Percentiles rank a stretch among this genome's conserved stretches.
Conservation (phyloP, 768 basidiomycete genomes). For the Macrolepiota fuliginosa region DNA sequence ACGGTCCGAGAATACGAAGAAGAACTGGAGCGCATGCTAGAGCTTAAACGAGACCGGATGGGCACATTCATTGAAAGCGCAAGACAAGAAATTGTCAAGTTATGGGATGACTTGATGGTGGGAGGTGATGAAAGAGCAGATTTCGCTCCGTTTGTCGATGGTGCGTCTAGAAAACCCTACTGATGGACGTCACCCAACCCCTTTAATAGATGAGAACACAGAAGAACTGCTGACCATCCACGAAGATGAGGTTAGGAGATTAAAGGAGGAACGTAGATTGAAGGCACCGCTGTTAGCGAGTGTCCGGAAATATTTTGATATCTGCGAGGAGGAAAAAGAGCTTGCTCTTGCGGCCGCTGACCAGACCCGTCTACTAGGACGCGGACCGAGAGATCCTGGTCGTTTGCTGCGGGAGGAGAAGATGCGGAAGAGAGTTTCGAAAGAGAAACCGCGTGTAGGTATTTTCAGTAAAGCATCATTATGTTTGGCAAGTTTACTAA, state of each 20-base stretch:
- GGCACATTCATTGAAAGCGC: conserved; percentile 80
- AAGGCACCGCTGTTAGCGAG: conserved; percentile 74
- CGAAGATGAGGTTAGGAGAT: conserved; percentile 76
- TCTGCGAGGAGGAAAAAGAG: conserved; percentile 88
- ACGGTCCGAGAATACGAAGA: conserved; percentile 82
- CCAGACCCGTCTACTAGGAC: conserved; percentile 76
- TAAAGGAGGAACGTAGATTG: conserved; percentile 79
- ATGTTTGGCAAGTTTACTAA: background rate
- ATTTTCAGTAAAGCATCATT: background rate
- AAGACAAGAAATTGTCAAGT: conserved; percentile 69
- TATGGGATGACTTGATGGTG: conserved; percentile 88
- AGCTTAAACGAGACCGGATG: conserved; percentile 86
- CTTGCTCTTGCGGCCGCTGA: conserved; percentile 79
- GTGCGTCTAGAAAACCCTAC: conserved; percentile 37
- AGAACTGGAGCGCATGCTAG: conserved; percentile 88
- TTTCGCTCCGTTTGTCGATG: conserved; percentile 82
- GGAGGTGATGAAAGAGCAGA: conserved; percentile 79
- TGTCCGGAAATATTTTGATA: conserved; percentile 87
- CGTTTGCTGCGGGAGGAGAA: conserved; percentile 91
- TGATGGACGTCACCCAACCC: conserved; percentile 5
- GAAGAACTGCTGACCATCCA: conserved; percentile 85
- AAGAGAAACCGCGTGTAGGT: conserved; percentile 89
- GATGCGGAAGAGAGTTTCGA: conserved; percentile 90
- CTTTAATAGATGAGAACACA: conserved; percentile 70
- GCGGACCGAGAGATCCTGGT: conserved; percentile 82